Percentiles rank a stretch among this genome's conserved stretches.
Evolutionary conservation across 139 green algal genomes (phyloP).

Genomic region (Spirogloea muscicola): DNA sequence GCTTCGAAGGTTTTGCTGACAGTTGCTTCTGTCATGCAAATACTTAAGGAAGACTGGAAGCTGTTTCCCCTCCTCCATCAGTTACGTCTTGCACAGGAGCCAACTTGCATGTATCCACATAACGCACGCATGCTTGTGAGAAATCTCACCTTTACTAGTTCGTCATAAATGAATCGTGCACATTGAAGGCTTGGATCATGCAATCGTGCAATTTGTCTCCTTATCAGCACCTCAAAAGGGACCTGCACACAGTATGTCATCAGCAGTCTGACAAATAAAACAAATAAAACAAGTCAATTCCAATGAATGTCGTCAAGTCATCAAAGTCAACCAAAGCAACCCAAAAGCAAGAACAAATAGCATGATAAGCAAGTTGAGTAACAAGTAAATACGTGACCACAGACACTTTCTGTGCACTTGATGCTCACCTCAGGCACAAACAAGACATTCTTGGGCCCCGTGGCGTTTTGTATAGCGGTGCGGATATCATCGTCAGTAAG

Average conservation of each 20-base stretch:
- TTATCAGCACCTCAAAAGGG: slow-evolving; percentile 90
- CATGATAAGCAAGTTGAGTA: too few species aligned
- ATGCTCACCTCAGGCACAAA: slow-evolving; percentile 34
- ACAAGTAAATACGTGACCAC: too few species aligned
- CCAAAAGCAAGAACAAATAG: too few species aligned
- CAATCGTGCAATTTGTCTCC: slow-evolving; percentile 68
- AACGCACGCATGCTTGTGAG: background rate
- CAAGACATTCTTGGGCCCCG: slow-evolving; percentile 61
- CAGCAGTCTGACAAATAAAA: too few species aligned
- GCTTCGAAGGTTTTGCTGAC: background rate
- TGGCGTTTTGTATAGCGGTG: slow-evolving; percentile 89
- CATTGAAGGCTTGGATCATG: slow-evolving; percentile 66
- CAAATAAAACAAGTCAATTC: too few species aligned
- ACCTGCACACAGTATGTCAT: too few species aligned
- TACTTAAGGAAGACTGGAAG: slow-evolving; percentile 2
- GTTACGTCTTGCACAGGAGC: background rate
- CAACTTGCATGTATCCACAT: background rate
- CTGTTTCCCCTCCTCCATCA: background rate
- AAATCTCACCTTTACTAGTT: slow-evolving; percentile 67
- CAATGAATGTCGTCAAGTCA: too few species aligned
- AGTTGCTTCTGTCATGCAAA: too few species aligned
- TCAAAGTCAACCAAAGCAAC: too few species aligned
- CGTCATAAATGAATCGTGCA: slow-evolving; percentile 66
- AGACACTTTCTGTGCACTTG: too few species aligned
- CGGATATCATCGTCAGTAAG: slow-evolving; percentile 61